phyloP scores from a whole-genome alignment of 371 early-diverging fungal genomes.

The Mortierella sp. region DNA sequence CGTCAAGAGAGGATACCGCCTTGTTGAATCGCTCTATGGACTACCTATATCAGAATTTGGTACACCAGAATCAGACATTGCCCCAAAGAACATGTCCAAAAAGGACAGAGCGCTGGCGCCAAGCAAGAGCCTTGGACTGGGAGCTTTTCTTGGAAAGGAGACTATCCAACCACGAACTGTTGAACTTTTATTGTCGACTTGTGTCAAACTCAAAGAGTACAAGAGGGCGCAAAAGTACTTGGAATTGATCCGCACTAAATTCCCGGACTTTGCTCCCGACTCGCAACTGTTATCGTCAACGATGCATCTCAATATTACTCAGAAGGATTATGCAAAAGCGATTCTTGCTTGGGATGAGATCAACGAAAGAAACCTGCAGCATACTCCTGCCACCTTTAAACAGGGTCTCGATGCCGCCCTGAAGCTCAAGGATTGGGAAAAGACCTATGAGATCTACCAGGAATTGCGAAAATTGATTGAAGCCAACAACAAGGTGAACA shows the following conservation, averaged over 20 bases:
- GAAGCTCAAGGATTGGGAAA: conserved; percentile 34
- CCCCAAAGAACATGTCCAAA: not conserved
- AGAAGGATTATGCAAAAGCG: conserved; percentile 34
- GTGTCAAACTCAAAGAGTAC: conserved; percentile 33
- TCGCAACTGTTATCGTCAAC: conserved; percentile 29
- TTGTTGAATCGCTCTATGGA: conserved; percentile 44
- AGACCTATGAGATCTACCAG: conserved; percentile 37
- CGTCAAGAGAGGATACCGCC: conserved; percentile 23
- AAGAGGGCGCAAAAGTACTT: conserved; percentile 17
- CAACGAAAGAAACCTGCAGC: conserved; percentile 10
- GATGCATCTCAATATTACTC: conserved; percentile 32
- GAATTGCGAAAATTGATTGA: conserved; percentile 15
- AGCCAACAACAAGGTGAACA: conserved; percentile 12
- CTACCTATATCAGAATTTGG: conserved; percentile 3
- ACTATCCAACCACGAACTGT: conserved; percentile 39
- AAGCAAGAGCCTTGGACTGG: conserved; percentile 28
- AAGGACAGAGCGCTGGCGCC: conserved; percentile 26
- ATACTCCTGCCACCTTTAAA: conserved; percentile 35
- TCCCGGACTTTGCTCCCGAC: conserved; percentile 35
- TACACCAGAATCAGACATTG: not conserved
- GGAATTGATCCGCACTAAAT: conserved; percentile 21
- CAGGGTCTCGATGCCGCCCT: conserved; percentile 34
- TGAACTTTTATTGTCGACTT: conserved; percentile 31
- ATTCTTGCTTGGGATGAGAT: conserved; percentile 38
- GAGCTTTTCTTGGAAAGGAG: conserved; percentile 12